Evolutionary conservation across 1,284 basidiomycete species (phyloP).

Genomic region (Phylloporus sp.): DNA sequence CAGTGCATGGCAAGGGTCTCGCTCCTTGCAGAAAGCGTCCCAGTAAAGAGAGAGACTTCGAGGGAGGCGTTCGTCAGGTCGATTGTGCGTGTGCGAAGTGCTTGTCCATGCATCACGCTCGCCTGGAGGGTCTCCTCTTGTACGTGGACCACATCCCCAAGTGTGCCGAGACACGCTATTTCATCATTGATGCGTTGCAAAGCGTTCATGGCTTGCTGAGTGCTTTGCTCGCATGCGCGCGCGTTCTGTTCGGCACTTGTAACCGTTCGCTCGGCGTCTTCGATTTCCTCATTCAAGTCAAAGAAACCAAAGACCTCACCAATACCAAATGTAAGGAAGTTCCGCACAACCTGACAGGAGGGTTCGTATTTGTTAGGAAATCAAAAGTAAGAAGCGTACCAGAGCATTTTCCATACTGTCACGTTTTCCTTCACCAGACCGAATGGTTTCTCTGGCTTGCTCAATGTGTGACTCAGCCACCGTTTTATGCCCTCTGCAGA

Average conservation of each 20-base stretch:
- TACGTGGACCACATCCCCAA: constrained; percentile 3
- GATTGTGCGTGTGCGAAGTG: constrained; percentile 20
- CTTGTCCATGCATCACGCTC: constrained; percentile 15
- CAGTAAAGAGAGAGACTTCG: constrained; percentile 24
- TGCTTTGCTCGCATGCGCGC: constrained; percentile 15
- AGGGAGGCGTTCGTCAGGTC: constrained; percentile 24
- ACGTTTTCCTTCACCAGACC: constrained; percentile 21
- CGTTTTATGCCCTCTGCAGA: constrained; percentile 13
- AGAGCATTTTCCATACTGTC: constrained; percentile 24
- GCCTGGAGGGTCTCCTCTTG: constrained; percentile 19
- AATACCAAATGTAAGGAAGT: constrained; percentile 22
- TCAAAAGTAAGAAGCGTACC: constrained; percentile 8
- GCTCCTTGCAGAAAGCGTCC: constrained; percentile 22
- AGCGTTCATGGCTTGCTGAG: constrained; percentile 16
- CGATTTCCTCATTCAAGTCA: constrained; percentile 28
- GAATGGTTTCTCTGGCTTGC: constrained; percentile 25
- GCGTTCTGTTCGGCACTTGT: constrained; percentile 11
- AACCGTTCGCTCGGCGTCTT: constrained; percentile 16
- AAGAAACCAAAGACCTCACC: constrained; percentile 25
- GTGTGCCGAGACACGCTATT: constrained; percentile 12
- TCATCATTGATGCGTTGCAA: constrained; percentile 13
- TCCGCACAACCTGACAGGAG: constrained; percentile 20
- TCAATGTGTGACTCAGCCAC: constrained; percentile 15
- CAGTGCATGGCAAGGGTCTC: constrained; percentile 22
- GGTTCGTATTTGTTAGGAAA: neutral